A percentile compares a stretch with the other conserved stretches of the same genome.
These are phyloP conservation scores for Salix dunnii DNA, from an alignment of 345 rosid species.

Conservation along the genomic window DNA sequence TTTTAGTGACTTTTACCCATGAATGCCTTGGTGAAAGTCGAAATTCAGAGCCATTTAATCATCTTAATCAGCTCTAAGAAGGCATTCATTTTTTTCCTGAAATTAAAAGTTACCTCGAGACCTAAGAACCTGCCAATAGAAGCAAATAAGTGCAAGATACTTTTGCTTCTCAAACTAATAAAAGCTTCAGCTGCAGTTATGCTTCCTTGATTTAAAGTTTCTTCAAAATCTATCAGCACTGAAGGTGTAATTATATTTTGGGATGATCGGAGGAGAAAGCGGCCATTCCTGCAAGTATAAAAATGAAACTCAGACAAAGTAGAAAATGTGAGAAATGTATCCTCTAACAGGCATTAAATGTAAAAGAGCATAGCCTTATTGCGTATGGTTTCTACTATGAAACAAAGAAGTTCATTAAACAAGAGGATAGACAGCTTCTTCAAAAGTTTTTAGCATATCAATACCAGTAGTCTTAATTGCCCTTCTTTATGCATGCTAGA, in stretches of 20 bases:
- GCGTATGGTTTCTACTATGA: neutral
- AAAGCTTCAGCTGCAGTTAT: conserved; percentile 76
- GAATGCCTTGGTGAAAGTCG: neutral
- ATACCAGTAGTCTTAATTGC: neutral
- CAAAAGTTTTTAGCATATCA: neutral
- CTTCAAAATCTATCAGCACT: conserved; percentile 71
- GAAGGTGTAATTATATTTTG: conserved; percentile 58
- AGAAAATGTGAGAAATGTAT: conserved; percentile 1
- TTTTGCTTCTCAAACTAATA: conserved; percentile 77
- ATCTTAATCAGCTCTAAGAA: neutral
- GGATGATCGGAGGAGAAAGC: conserved; percentile 72
- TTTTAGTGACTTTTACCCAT: conserved; percentile 5
- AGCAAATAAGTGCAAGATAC: conserved; percentile 80
- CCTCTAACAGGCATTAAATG: conserved; percentile 4
- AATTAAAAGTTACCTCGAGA: conserved; percentile 57
- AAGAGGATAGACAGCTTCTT: neutral
- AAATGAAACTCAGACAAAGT: conserved; percentile 10
- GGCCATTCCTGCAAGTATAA: conserved; percentile 70
- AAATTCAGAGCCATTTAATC: neutral
- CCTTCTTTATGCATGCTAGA: neutral
- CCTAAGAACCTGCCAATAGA: conserved; percentile 89
- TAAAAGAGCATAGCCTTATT: neutral
- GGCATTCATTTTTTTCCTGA: neutral
- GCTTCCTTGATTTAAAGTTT: conserved; percentile 86
- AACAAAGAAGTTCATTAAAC: neutral